Conservation (phyloP, 768 basidiomycete species). For the Collybiopsis luxurians region DNA sequence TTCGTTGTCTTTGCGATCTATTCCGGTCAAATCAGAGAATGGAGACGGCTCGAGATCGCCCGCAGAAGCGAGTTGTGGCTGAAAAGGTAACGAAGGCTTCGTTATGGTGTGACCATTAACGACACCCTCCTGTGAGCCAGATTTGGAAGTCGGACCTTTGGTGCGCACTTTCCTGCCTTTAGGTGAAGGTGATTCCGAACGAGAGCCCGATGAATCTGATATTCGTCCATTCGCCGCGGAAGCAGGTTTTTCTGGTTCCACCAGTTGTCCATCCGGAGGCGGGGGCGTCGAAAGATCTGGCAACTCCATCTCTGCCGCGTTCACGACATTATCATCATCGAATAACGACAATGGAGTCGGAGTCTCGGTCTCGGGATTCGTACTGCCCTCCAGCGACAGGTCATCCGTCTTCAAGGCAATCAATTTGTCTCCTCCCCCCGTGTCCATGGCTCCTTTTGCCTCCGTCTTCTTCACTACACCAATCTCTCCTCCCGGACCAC, state of each 20-base stretch:
- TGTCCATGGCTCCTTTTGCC: slow-evolving; percentile 14
- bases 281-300: slow-evolving; percentile 4
- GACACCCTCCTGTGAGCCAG: background rate
- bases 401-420: slow-evolving; percentile 1
- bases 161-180: background rate
- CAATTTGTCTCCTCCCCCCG: slow-evolving; percentile 10
- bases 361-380: background rate
- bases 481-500: slow-evolving; percentile 19
- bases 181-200: background rate
- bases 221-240: too few relatives aligned
- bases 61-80: background rate
- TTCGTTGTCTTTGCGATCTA: background rate
- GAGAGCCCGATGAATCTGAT: too few relatives aligned
- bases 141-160: background rate
- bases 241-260: too few relatives aligned
- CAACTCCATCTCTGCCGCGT: slow-evolving; percentile 12
- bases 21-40: background rate
- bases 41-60: background rate
- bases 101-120: background rate
- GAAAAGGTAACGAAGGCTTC: background rate
- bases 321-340: slow-evolving; percentile 24
- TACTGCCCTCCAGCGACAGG: background rate
- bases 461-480: slow-evolving; percentile 21
- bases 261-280: too few relatives aligned
- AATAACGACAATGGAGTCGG: slow-evolving; percentile 21